Evolutionary conservation across 1,284 basidiomycete genomes (phyloP), one percentile per base, ranked within the genome.

Genomic region (Ceratobasidium sp.): DNA sequence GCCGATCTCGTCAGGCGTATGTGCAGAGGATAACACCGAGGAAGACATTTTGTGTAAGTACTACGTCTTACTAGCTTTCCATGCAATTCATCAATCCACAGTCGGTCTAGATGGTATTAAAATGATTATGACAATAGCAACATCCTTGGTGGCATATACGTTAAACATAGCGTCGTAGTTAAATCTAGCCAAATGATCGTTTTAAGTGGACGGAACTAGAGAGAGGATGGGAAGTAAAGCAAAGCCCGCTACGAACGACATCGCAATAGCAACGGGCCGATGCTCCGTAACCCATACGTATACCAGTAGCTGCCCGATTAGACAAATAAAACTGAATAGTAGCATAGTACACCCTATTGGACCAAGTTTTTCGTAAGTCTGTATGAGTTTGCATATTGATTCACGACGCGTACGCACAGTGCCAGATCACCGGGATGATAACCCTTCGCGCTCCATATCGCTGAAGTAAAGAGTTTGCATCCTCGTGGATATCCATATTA

Each of bases 311-410:
- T 65, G 62, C 30, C 62, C 62, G 26, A 65, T 41, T n/a, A 65
- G n/a, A 53, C 46, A 48, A 10, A 65, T 18, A 21, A 34, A 65
- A n/a, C 62, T 46, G 1, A 30, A 18, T 21, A 65, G 4, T 16
- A 65, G n/a, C 62, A 65, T 65, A 10, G 50, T 3, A 28, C 52
- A 36, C 62, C 62, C 62, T 65, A 32, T n/a, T 48, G 46, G 4
- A n/a, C 2, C 4, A 16, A 12, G 18, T n/a, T 14, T 26, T 45
- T 12, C n/a, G n/a, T n/a, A n/a, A 50, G 23, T 50, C 8, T 50
- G 6, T 50, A n/a, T 26, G 23, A n/a, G 36, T 14, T 39, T 39
- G 8, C n/a, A n/a, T n/a, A n/a, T 6, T 39, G 36, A 14, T 6
- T 39, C 14, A 39, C 14, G 8, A 39, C 6, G n/a, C n/a, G n/a